A percentile compares a stretch with the other conserved stretches of the same genome.
phyloP scores from a whole-genome alignment of 2,329 filamentous ascomycete species.

The Colletotrichum simmondsii region DNA sequence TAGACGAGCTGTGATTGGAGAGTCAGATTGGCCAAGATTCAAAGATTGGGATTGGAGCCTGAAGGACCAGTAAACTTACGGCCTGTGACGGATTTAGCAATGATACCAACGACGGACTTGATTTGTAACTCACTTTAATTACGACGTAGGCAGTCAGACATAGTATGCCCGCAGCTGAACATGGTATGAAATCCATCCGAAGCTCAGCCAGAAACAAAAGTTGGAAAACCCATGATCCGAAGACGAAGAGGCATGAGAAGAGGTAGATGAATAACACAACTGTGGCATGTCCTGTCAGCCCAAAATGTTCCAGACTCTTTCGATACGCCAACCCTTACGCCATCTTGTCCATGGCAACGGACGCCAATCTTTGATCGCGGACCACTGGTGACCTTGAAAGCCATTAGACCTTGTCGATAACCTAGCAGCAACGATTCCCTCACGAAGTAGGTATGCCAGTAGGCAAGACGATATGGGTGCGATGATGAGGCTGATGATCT shows the following conservation, averaged over 20 bases:
- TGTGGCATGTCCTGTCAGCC: not conserved
- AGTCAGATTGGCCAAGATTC: not conserved
- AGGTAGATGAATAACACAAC: constrained; percentile 4
- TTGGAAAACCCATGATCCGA: constrained; percentile 11
- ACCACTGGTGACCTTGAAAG: not conserved
- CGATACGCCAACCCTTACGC: not conserved
- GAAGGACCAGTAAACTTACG: not conserved
- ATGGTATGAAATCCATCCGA: not conserved
- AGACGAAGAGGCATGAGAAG: not conserved
- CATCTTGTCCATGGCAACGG: constrained; percentile 9
- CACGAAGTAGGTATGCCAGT: not conserved
- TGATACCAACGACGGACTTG: not conserved
- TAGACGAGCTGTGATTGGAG: not conserved
- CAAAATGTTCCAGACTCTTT: not conserved
- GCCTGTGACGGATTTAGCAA: not conserved
- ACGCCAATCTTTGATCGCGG: not conserved
- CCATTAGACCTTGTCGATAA: not conserved
- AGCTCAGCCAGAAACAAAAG: not conserved
- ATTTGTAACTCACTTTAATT: not conserved
- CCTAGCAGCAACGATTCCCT: not conserved
- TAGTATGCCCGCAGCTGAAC: not conserved
- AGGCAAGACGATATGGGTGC: not conserved
- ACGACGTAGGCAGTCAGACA: constrained; percentile 3
- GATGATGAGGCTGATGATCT: constrained; percentile 7
- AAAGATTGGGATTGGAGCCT: too few species aligned